Evolutionary conservation across 2,329 filamentous ascomycete species (phyloP), one percentile per base, ranked within the genome.

Genomic region (Incumbomyces lentus): DNA sequence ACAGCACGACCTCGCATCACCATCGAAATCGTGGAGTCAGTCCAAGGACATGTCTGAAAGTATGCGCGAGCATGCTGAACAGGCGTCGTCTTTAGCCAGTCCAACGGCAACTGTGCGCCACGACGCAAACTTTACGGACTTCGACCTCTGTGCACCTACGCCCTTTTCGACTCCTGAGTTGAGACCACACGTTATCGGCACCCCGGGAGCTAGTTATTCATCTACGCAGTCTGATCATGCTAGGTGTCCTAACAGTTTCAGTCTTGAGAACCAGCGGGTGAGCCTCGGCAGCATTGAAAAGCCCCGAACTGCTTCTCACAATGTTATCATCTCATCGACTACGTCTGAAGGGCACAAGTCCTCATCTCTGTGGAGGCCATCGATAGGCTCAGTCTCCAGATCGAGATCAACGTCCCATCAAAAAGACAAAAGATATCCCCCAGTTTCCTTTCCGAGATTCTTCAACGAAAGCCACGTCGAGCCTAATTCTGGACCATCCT

Each of bases 361-460:
- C 22, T 26, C 22, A 26, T 26, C 22, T 8, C 22, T 5, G 4
- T 32, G 14, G 40, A 42, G 18, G 32, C 2, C 13, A 42, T 33
- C 26, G 7, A 29, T 11, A 12, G 5, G 12, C 13, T 42, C 40
- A 22, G 7, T n/a, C 6, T 42, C 40, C 7, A 32, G 40, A 26
- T 33, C 40, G 8, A 22, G 13, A 33, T 42, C 31, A 32, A 8
- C 10, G 10, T 32, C 40, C 7, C 30, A 29, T 26, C 40, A 42
- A 5, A 44, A 30, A 19, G 41, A 44, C 13, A 44, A 29, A 26
- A 44, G 22, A 13, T 40, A 38, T 18, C 43, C 43, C n/a, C 43
- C 43, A 7, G 17, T 32, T 11, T 40, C 43, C 4, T 46, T 46
- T 32, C 43, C 43, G 16, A 18, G 31, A 26, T 31, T 6, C 19